Percentiles rank a stretch among this genome's conserved stretches.
phyloP scores from a whole-genome alignment of 352 stramenopile species.

The Phytopythium mirpurense region DNA sequence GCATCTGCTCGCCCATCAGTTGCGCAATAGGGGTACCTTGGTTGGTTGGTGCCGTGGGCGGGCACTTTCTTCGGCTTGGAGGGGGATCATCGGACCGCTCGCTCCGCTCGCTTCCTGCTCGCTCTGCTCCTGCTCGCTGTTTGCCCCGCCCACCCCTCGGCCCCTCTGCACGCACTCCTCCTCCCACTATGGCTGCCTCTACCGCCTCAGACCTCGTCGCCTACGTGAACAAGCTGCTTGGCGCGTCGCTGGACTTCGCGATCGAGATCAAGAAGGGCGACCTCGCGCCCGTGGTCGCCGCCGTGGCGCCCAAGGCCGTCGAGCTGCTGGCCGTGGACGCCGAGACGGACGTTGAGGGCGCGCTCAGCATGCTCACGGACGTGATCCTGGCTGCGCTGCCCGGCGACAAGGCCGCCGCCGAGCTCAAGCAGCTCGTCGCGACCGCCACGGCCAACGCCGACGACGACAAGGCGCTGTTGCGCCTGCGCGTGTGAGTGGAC shows the following conservation, averaged over 20 bases:
- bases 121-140: background rate
- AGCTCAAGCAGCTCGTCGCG: slow-evolving; percentile 44
- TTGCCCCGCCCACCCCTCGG: background rate
- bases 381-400: slow-evolving; percentile 32
- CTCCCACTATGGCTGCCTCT: background rate
- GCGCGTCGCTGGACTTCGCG: slow-evolving; percentile 42
- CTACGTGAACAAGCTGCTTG: slow-evolving; percentile 79
- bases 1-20: background rate
- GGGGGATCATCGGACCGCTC: background rate
- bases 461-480: slow-evolving; percentile 57
- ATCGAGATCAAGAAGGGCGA: slow-evolving; percentile 66
- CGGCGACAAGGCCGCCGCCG: slow-evolving; percentile 18
- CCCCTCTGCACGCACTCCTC: background rate
- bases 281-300: slow-evolving; percentile 34
- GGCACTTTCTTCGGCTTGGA: slow-evolving; percentile 4
- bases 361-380: slow-evolving; percentile 64
- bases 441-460: slow-evolving; percentile 31
- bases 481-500: slow-evolving; percentile 55
- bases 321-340: slow-evolving; percentile 59
- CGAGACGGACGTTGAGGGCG: slow-evolving; percentile 75
- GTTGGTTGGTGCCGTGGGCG: slow-evolving; percentile 4
- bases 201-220: slow-evolving; percentile 54
- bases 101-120: background rate
- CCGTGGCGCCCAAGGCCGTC: slow-evolving; percentile 41
- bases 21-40: background rate